A percentile compares a stretch with the other conserved stretches of the same genome.
Evolutionary conservation across 257 asterid genomes (phyloP).

Genomic region (Echium plantagineum): DNA sequence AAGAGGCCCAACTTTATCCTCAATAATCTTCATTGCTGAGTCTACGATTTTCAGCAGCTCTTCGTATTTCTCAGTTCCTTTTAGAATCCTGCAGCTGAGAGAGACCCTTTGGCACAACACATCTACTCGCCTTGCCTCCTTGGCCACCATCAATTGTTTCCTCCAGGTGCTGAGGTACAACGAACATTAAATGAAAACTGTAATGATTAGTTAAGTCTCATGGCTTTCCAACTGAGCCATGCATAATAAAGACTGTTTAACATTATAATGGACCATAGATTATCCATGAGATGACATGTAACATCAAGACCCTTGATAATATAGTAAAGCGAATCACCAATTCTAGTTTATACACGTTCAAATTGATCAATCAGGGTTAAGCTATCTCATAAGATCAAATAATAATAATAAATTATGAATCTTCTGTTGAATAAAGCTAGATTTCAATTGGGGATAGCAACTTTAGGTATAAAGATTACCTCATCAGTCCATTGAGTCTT

Average conservation of each 20-base stretch:
- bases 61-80: conserved; percentile 53
- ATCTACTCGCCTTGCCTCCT: conserved; percentile 81
- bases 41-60: conserved; percentile 36
- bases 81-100: conserved; percentile 59
- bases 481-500: conserved; percentile 58
- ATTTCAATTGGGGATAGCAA: not conserved
- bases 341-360: not conserved
- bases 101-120: conserved; percentile 62
- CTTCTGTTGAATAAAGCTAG: too few relatives aligned
- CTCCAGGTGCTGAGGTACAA: conserved; percentile 51
- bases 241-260: not conserved
- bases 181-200: not conserved
- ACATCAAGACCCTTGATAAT: too few relatives aligned
- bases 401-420: too few relatives aligned
- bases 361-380: not conserved
- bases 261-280: not conserved
- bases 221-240: not conserved
- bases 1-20: conserved; percentile 66
- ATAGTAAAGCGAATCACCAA: not conserved
- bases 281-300: not conserved
- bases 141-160: conserved; percentile 65
- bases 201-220: not conserved
- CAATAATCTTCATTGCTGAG: conserved; percentile 51
- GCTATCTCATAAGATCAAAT: not conserved
- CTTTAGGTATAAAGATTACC: conserved; percentile 25